Conservation (phyloP, 2,329 filamentous ascomycete genomes). For the Aschersonia sp. region DNA sequence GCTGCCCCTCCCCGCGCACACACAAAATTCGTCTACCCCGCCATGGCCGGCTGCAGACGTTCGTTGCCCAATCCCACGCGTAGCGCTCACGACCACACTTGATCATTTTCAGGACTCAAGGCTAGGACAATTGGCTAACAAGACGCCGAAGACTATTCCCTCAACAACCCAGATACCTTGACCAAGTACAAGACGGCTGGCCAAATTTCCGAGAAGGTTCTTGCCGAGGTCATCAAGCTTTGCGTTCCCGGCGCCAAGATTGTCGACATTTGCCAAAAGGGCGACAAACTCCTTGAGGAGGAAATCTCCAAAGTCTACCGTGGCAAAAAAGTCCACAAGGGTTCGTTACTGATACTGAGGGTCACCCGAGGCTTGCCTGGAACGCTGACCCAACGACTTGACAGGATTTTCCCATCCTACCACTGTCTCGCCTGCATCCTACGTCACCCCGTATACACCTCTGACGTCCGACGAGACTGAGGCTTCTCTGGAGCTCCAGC, state of each 20-base stretch:
- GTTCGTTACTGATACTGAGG: constrained; percentile 26
- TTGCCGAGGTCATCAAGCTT: constrained; percentile 65
- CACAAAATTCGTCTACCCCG: constrained; percentile 4
- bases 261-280: constrained; percentile 85
- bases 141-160: constrained; percentile 55
- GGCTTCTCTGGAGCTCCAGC: constrained; percentile 64
- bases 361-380: no score
- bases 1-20: constrained; percentile 11
- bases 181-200: constrained; percentile 99
- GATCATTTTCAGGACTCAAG: not conserved
- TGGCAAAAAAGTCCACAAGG: constrained; percentile 93
- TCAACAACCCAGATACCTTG: constrained; percentile 85
- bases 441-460: constrained; percentile 93
- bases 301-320: constrained; percentile 94
- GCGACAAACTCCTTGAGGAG: constrained; percentile 87
- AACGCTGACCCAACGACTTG: not conserved
- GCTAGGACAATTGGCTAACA: not conserved
- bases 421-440: constrained; percentile 85
- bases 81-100: constrained; percentile 2
- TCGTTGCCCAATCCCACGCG: not conserved
- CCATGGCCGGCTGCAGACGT: constrained; percentile 1
- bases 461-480: constrained; percentile 77
- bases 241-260: constrained; percentile 83
- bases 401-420: constrained; percentile 83
- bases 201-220: constrained; percentile 87